Percentiles rank a stretch among this genome's conserved stretches.
These are phyloP conservation scores for Calonectria pauciramosa DNA, from an alignment of 2,329 filamentous ascomycete genomes.

Conservation along the genomic window DNA sequence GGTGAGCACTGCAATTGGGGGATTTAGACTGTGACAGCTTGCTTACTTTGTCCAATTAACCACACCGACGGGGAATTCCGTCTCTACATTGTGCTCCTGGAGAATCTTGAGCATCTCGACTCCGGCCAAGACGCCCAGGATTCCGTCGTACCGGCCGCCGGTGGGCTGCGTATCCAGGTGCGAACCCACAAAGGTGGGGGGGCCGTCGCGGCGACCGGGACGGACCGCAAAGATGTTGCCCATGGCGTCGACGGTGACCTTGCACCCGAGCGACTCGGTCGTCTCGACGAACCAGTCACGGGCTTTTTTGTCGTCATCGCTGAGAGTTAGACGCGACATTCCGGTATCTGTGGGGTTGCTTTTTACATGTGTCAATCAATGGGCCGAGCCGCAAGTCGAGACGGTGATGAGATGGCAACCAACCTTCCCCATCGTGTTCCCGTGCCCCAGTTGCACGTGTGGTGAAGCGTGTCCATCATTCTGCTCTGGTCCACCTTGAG, in stretches of 20 bases:
- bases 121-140: conserved; percentile 80
- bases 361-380: neutral
- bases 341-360: conserved; percentile 71
- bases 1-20: conserved; percentile 15
- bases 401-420: neutral
- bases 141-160: conserved; percentile 82
- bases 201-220: conserved; percentile 70
- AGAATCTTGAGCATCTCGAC: conserved; percentile 80
- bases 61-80: conserved; percentile 79
- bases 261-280: conserved; percentile 74
- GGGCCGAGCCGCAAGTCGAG: neutral
- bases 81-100: conserved; percentile 76
- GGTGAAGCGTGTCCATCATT: conserved; percentile 42
- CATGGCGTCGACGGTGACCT: conserved; percentile 79
- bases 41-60: conserved; percentile 82
- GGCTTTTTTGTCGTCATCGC: conserved; percentile 80
- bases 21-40: neutral
- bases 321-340: conserved; percentile 83
- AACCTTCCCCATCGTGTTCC: conserved; percentile 42
- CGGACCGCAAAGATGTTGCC: conserved; percentile 84
- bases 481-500: conserved; percentile 37
- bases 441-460: conserved; percentile 39
- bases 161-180: conserved; percentile 77
- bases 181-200: conserved; percentile 76
- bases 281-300: conserved; percentile 83